phyloP scores from a whole-genome alignment of 306 rosid genomes.

The Trifolium subterraneum region DNA sequence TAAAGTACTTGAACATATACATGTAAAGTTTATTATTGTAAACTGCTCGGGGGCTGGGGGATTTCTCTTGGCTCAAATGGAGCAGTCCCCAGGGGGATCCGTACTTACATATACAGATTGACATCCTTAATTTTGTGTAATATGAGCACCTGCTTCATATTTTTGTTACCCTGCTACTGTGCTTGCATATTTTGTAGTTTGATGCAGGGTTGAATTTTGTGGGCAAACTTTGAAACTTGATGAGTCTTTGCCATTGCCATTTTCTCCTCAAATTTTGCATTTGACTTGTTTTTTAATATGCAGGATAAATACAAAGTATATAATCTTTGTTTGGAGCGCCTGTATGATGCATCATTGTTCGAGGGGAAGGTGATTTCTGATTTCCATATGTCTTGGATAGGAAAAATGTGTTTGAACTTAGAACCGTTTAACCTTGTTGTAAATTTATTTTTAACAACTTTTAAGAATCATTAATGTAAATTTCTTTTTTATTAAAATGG shows the following conservation, averaged over 20 bases:
- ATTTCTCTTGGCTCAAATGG: too few relatives aligned
- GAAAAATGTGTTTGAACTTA: slow-evolving; percentile 26
- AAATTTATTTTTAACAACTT: slow-evolving; percentile 11
- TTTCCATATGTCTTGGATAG: slow-evolving; percentile 25
- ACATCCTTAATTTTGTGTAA: background rate
- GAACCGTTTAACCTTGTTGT: slow-evolving; percentile 17
- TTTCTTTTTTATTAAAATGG: background rate
- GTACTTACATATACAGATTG: too few relatives aligned
- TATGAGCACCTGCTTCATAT: slow-evolving; percentile 15
- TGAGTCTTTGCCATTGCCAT: slow-evolving; percentile 11
- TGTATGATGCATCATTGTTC: slow-evolving; percentile 91
- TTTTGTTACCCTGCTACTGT: slow-evolving; percentile 22
- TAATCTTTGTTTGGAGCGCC: slow-evolving; percentile 97
- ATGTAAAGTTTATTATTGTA: too few relatives aligned
- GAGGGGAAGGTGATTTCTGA: slow-evolving; percentile 89
- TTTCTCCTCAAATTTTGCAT: slow-evolving; percentile 35
- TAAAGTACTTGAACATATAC: too few relatives aligned
- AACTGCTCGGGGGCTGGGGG: too few relatives aligned
- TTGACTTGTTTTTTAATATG: slow-evolving; percentile 44
- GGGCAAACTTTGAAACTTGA: slow-evolving; percentile 19
- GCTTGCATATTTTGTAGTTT: slow-evolving; percentile 21
- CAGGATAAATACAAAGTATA: slow-evolving; percentile 97
- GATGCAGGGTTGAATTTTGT: background rate
- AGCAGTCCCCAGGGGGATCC: too few relatives aligned
- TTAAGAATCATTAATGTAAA: slow-evolving; percentile 3